Evolutionary conservation across 1,284 basidiomycete species (phyloP).

Genomic region (Prillingera fragicola): DNA sequence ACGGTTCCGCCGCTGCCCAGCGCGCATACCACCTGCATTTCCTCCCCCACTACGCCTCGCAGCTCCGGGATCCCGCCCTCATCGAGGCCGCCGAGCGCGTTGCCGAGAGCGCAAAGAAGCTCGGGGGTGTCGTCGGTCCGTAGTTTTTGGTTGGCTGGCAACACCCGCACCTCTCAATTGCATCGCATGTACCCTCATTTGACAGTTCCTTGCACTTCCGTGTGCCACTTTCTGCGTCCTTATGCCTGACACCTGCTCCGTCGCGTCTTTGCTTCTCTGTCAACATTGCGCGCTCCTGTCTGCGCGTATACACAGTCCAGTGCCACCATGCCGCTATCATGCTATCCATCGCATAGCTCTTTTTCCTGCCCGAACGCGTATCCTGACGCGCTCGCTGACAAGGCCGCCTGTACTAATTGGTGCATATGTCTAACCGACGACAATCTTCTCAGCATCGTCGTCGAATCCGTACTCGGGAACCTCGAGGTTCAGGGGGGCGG

Average conservation of each 20-base stretch:
- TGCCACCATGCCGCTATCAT: too few species aligned
- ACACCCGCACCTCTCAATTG: background rate
- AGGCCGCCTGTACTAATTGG: background rate
- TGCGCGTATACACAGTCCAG: too few species aligned
- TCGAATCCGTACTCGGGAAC: constrained; percentile 81
- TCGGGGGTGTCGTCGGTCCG: constrained; percentile 12
- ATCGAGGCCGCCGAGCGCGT: constrained; percentile 25
- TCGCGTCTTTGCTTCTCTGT: too few species aligned
- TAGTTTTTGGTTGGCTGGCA: background rate
- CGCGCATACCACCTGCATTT: constrained; percentile 43
- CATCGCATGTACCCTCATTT: too few species aligned
- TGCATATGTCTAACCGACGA: constrained; percentile 66
- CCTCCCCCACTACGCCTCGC: constrained; percentile 33
- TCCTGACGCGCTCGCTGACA: background rate
- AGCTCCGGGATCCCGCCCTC: constrained; percentile 38
- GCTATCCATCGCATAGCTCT: too few species aligned
- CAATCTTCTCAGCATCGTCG: constrained; percentile 78
- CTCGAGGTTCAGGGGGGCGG: constrained; percentile 93
- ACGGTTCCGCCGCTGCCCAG: constrained; percentile 45
- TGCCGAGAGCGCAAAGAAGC: constrained; percentile 16
- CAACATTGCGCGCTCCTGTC: too few species aligned
- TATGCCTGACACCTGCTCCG: too few species aligned
- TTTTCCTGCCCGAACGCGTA: too few species aligned
- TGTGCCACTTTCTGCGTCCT: too few species aligned
- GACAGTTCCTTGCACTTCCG: too few species aligned